A percentile compares a stretch with the other conserved stretches of the same genome.
These are phyloP conservation scores for Globisporangium iwayamae DNA, from an alignment of 352 stramenopile species.

Conservation along the genomic window DNA sequence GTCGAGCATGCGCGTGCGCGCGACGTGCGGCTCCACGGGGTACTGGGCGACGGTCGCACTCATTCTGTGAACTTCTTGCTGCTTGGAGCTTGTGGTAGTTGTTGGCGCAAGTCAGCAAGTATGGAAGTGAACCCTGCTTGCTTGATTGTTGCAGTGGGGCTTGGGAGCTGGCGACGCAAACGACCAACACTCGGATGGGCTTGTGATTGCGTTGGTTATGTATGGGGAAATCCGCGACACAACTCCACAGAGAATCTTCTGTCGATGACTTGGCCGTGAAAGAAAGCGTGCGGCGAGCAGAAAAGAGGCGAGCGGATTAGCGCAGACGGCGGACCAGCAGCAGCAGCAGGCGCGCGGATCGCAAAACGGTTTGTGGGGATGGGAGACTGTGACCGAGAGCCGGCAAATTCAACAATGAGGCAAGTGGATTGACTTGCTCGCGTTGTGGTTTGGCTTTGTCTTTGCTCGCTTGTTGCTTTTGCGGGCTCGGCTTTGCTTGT, in stretches of 20 bases:
- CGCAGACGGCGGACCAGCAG: slow-evolving; percentile 12
- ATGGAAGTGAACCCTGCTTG: background rate
- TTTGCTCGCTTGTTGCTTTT: background rate
- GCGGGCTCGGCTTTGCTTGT: background rate
- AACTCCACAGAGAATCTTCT: slow-evolving; percentile 13
- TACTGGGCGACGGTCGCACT: slow-evolving; percentile 82
- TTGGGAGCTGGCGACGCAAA: background rate
- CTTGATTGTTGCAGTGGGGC: background rate
- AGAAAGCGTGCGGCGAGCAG: background rate
- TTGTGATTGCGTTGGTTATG: slow-evolving; percentile 6
- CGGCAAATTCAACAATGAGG: slow-evolving; percentile 56
- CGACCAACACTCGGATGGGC: slow-evolving; percentile 14
- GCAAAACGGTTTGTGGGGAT: background rate
- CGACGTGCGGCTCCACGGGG: slow-evolving; percentile 48
- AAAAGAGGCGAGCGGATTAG: slow-evolving; percentile 7
- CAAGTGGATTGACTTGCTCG: slow-evolving; percentile 11
- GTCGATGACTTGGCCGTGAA: background rate
- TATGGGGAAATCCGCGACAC: slow-evolving; percentile 10
- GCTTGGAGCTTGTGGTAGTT: slow-evolving; percentile 1
- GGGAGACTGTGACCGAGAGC: slow-evolving; percentile 9
- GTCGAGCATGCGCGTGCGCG: slow-evolving; percentile 47
- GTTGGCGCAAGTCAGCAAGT: slow-evolving; percentile 6
- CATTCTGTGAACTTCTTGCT: slow-evolving; percentile 26
- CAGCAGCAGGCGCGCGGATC: no score
- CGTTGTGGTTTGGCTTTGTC: background rate